Conservation (phyloP, 305 asterid species). For the Rubia occidens region DNA sequence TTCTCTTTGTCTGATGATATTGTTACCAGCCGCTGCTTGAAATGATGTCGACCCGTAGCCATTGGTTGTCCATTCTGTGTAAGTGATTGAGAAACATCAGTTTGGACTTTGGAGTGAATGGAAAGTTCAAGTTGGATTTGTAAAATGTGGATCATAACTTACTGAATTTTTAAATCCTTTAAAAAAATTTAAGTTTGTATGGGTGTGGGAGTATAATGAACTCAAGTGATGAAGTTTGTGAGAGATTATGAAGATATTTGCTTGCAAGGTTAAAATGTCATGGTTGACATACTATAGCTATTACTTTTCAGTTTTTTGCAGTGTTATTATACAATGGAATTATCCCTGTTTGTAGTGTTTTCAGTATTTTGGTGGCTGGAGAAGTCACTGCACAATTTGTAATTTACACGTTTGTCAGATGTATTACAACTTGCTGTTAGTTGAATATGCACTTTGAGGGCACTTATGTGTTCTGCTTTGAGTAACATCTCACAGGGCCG, state of each 20-base stretch:
- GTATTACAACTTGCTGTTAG: background rate
- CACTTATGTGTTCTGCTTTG: background rate
- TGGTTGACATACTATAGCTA: background rate
- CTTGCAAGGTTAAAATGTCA: background rate
- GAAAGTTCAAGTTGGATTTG: background rate
- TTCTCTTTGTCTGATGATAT: background rate
- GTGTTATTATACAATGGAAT: background rate
- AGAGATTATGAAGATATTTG: background rate
- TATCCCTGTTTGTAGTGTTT: background rate
- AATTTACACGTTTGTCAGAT: background rate
- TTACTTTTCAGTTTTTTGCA: background rate
- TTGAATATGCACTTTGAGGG: background rate
- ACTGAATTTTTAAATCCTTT: background rate
- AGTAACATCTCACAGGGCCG: slow-evolving; percentile 41
- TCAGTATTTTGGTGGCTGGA: background rate
- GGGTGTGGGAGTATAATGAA: background rate
- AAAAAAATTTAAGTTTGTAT: too few species aligned
- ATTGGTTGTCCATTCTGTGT: background rate
- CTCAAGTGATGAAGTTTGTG: background rate
- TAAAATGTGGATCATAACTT: background rate
- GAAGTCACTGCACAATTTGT: background rate
- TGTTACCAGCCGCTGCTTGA: background rate
- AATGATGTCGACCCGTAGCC: too few species aligned
- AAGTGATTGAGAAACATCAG: background rate
- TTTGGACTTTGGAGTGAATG: background rate